Evolutionary conservation across 2,329 filamentous ascomycete genomes (phyloP).

Genomic region (Biscogniauxia sp.): DNA sequence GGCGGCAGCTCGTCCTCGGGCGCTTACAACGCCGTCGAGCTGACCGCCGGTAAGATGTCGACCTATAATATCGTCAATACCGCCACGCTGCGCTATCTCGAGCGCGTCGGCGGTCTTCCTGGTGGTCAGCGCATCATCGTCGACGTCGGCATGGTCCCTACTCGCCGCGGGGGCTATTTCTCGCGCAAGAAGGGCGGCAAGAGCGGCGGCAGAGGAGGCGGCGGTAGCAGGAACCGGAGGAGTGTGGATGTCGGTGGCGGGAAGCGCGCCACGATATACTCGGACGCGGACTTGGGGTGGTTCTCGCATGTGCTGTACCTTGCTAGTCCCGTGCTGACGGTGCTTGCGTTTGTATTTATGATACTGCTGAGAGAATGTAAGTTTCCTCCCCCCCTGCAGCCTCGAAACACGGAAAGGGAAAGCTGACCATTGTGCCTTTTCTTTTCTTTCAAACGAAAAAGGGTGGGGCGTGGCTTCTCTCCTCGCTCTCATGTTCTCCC

Average conservation of each 20-base stretch:
- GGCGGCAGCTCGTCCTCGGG: conserved; percentile 38
- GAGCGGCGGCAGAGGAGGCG: conserved; percentile 28
- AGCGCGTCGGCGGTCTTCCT: conserved; percentile 48
- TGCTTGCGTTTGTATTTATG: conserved; percentile 43
- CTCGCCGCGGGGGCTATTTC: conserved; percentile 25
- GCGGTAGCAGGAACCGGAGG: background rate
- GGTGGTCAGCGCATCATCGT: conserved; percentile 53
- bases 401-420: background rate
- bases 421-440: background rate
- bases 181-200: conserved; percentile 27
- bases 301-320: conserved; percentile 50
- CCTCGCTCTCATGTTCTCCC: conserved; percentile 49
- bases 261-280: conserved; percentile 29
- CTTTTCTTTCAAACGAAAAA: conserved; percentile 8
- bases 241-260: conserved; percentile 15
- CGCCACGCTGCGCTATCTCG: conserved; percentile 52
- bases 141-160: conserved; percentile 55
- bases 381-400: conserved; percentile 7
- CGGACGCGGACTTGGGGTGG: conserved; percentile 41
- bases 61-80: conserved; percentile 44
- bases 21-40: conserved; percentile 40
- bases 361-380: conserved; percentile 46
- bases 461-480: conserved; percentile 51
- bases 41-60: conserved; percentile 28
- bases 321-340: conserved; percentile 45